These are phyloP conservation scores for Decorospora gaudefroyi DNA, from an alignment of 2,329 filamentous ascomycete genomes.

Conservation along the genomic window DNA sequence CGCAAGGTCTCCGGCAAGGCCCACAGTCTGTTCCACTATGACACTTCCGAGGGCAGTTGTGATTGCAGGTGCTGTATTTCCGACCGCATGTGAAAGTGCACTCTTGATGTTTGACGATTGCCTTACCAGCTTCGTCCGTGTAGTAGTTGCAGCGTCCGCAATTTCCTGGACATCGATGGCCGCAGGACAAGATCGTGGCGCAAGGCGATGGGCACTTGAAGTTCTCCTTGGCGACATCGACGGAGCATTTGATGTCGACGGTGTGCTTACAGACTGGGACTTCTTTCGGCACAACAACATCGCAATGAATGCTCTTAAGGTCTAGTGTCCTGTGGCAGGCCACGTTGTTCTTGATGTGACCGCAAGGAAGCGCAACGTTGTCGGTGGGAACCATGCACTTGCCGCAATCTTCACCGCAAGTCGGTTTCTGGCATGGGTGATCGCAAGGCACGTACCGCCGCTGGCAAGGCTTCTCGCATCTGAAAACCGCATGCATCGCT, in stretches of 20 bases:
- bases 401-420: constrained; percentile 37
- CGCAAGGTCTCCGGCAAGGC: constrained; percentile 27
- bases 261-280: constrained; percentile 62
- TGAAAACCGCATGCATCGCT: constrained; percentile 33
- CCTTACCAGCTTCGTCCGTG: constrained; percentile 30
- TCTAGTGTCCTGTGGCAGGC: constrained; percentile 12
- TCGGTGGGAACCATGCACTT: constrained; percentile 24
- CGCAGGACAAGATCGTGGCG: constrained; percentile 56
- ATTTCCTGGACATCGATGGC: constrained; percentile 58
- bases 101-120: constrained; percentile 13
- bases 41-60: constrained; percentile 34
- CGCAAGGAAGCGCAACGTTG: constrained; percentile 36
- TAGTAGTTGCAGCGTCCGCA: constrained; percentile 57
- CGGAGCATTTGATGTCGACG: constrained; percentile 56
- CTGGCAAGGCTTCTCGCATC: constrained; percentile 34
- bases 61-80: constrained; percentile 34
- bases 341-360: constrained; percentile 29
- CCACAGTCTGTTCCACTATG: constrained; percentile 37
- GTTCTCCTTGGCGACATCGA: constrained; percentile 48
- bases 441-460: constrained; percentile 29
- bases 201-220: constrained; percentile 60
- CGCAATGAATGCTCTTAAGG: constrained; percentile 54
- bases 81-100: constrained; percentile 36
- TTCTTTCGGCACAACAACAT: constrained; percentile 50
- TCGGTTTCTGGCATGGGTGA: constrained; percentile 36